Conservation (phyloP, 495 filamentous ascomycete species). For the Haplographium delicatum region DNA sequence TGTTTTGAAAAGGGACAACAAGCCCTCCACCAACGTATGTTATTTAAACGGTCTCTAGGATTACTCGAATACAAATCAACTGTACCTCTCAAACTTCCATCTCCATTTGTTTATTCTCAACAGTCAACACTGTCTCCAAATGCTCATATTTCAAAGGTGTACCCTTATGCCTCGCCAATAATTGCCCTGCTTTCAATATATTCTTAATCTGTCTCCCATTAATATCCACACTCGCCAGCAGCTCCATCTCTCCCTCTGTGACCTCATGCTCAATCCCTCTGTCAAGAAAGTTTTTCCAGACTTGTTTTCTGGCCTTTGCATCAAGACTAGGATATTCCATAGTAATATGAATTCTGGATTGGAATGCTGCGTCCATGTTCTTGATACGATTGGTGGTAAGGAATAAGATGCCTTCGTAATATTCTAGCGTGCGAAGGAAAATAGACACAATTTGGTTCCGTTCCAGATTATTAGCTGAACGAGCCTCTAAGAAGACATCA, state of each 20-base stretch:
- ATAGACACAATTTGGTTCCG: constrained; percentile 24
- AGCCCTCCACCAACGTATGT: too few species aligned
- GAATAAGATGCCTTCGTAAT: constrained; percentile 23
- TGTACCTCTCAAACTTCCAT: not conserved
- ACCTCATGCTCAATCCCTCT: constrained; percentile 9
- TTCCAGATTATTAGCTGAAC: constrained; percentile 18
- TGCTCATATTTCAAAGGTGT: constrained; percentile 9
- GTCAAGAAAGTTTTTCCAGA: constrained; percentile 20
- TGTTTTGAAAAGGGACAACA: too few species aligned
- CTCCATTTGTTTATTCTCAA: constrained; percentile 11
- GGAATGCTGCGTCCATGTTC: constrained; percentile 21
- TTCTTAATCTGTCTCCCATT: constrained; percentile 27
- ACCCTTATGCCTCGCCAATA: constrained; percentile 16
- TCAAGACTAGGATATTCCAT: constrained; percentile 18
- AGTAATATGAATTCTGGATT: constrained; percentile 18
- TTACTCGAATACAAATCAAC: too few species aligned
- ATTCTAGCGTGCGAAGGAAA: constrained; percentile 24
- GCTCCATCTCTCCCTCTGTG: constrained; percentile 7
- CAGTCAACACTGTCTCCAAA: constrained; percentile 16
- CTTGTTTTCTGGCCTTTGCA: constrained; percentile 2
- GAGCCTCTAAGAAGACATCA: constrained; percentile 34
- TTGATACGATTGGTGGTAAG: constrained; percentile 22
- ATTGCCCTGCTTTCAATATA: constrained; percentile 21
- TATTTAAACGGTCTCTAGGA: too few species aligned
- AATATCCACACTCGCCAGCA: constrained; percentile 14